phyloP scores from a whole-genome alignment of 768 basidiomycete genomes.

The Russula virescens region DNA sequence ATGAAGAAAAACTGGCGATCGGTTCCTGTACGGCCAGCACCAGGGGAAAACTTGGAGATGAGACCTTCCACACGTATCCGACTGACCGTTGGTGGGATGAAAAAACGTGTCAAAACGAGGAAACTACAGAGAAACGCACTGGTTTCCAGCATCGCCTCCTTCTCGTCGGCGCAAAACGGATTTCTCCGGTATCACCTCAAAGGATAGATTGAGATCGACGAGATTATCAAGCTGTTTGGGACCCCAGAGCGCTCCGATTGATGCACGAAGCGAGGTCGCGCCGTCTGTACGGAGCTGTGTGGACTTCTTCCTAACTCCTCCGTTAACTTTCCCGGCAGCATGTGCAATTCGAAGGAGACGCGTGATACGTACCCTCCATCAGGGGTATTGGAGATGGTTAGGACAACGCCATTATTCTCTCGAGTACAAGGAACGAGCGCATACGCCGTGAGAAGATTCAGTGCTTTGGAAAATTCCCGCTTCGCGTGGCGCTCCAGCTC shows the following conservation, averaged over 20 bases:
- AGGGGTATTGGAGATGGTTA: conserved; percentile 64
- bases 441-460: conserved; percentile 81
- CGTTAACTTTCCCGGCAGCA: background rate
- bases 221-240: conserved; percentile 71
- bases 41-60: conserved; percentile 74
- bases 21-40: conserved; percentile 66
- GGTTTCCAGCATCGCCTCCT: conserved; percentile 16
- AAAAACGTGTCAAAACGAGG: conserved; percentile 9
- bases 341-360: background rate
- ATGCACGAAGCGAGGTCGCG: conserved; percentile 49
- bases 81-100: conserved; percentile 20
- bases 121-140: background rate
- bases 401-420: conserved; percentile 55
- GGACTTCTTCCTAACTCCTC: conserved; percentile 46
- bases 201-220: conserved; percentile 62
- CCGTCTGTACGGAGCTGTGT: conserved; percentile 73
- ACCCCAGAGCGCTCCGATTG: conserved; percentile 79
- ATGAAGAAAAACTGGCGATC: conserved; percentile 93
- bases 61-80: conserved; percentile 64
- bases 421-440: conserved; percentile 74
- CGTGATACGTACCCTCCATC: conserved; percentile 57
- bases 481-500: conserved; percentile 87
- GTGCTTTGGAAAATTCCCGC: conserved; percentile 81
- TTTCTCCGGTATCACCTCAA: conserved; percentile 66
- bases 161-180: conserved; percentile 40